A percentile compares a stretch with the other conserved stretches of the same genome.
Conservation (phyloP, 192 early-diverging fungal species). For the Rhizoclosmatium sp. region DNA sequence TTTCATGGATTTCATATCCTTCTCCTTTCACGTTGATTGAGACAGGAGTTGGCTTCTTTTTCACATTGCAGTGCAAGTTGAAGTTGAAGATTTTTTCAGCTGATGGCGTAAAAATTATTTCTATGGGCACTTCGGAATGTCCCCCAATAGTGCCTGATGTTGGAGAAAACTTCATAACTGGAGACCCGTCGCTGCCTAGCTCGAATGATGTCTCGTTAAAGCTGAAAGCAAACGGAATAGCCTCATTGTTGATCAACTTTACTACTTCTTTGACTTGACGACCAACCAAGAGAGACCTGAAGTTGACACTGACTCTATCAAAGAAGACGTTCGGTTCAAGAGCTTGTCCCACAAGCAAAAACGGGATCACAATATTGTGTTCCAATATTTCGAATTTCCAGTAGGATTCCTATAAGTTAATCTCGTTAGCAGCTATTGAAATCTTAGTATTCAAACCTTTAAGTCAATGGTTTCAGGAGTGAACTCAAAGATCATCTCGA, state of each 20-base stretch:
- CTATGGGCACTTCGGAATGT: slow-evolving; percentile 57
- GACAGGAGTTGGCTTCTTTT: slow-evolving; percentile 64
- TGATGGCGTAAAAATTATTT: slow-evolving; percentile 60
- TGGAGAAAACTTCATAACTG: slow-evolving; percentile 58
- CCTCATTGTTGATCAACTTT: slow-evolving; percentile 62
- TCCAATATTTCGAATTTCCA: slow-evolving; percentile 60
- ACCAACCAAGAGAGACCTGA: slow-evolving; percentile 67
- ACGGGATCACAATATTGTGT: slow-evolving; percentile 58
- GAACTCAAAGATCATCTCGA: slow-evolving; percentile 66
- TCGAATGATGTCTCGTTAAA: slow-evolving; percentile 65
- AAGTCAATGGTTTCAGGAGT: slow-evolving; percentile 59
- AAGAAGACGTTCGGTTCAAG: slow-evolving; percentile 66
- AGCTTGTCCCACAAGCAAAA: slow-evolving; percentile 63
- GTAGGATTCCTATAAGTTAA: slow-evolving; percentile 56
- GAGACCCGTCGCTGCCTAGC: slow-evolving; percentile 40
- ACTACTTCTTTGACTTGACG: slow-evolving; percentile 62
- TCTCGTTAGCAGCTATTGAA: background rate
- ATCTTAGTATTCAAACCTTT: slow-evolving; percentile 43
- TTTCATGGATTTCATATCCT: slow-evolving; percentile 67
- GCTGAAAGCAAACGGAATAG: slow-evolving; percentile 57
- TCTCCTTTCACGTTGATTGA: slow-evolving; percentile 70
- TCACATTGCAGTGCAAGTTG: slow-evolving; percentile 62
- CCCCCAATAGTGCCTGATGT: slow-evolving; percentile 51
- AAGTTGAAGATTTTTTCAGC: slow-evolving; percentile 68
- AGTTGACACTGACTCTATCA: slow-evolving; percentile 61